phyloP scores from a whole-genome alignment of 108 stramenopile genomes.

The Conticribra guillardii region DNA sequence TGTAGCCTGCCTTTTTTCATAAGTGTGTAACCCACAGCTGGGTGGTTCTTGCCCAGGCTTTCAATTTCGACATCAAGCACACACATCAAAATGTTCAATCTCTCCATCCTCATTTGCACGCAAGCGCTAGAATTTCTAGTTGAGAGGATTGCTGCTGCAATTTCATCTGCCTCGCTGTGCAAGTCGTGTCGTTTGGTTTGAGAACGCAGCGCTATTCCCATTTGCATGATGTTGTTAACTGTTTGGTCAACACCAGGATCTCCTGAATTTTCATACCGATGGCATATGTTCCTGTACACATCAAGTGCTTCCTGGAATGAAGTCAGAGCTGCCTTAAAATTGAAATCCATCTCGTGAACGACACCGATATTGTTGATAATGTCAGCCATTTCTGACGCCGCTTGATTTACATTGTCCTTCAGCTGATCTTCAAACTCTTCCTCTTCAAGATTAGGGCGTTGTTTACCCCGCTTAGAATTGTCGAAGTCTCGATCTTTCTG shows the following conservation, averaged over 20 bases:
- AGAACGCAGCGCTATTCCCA: conserved; percentile 44
- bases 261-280: conserved; percentile 45
- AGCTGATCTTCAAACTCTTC: conserved; percentile 43
- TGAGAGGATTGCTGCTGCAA: conserved; percentile 16
- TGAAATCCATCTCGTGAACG: conserved; percentile 39
- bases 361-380: conserved; percentile 51
- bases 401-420: conserved; percentile 14
- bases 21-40: conserved; percentile 44
- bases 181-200: conserved; percentile 35
- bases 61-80: conserved; percentile 48
- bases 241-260: conserved; percentile 49
- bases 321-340: conserved; percentile 33
- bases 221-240: conserved; percentile 49
- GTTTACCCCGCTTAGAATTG: background rate
- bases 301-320: conserved; percentile 47
- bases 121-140: conserved; percentile 9
- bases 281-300: conserved; percentile 43
- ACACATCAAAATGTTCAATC: conserved; percentile 36
- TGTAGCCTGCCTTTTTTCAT: conserved; percentile 46
- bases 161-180: conserved; percentile 34
- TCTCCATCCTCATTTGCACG: conserved; percentile 33
- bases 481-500: conserved; percentile 15
- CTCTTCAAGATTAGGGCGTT: background rate
- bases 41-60: conserved; percentile 45
- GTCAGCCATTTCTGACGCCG: conserved; percentile 44